phyloP scores from a whole-genome alignment of 371 early-diverging fungal species.

The Parasitella parasitica region DNA sequence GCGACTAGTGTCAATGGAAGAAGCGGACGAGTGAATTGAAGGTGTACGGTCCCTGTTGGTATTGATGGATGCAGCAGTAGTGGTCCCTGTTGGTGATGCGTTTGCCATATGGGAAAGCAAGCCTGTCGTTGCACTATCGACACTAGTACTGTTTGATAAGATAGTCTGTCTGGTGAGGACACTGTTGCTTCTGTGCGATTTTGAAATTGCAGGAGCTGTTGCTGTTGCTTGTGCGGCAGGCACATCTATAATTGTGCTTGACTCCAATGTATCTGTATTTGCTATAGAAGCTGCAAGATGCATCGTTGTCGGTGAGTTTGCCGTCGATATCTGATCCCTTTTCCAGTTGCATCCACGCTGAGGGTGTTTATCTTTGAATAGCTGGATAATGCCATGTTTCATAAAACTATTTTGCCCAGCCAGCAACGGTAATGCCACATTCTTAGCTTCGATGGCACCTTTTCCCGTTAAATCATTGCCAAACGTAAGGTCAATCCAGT shows the following conservation, averaged over 20 bases:
- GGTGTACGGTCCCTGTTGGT: slow-evolving; percentile 36
- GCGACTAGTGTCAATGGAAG: slow-evolving; percentile 43
- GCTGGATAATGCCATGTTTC: slow-evolving; percentile 77
- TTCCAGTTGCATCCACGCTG: slow-evolving; percentile 55
- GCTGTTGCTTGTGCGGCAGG: not conserved
- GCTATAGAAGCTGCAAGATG: not conserved
- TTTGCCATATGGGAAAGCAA: slow-evolving; percentile 5
- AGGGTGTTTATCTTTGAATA: slow-evolving; percentile 76
- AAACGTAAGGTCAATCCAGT: slow-evolving; percentile 87
- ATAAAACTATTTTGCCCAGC: slow-evolving; percentile 68
- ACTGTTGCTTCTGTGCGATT: slow-evolving; percentile 2
- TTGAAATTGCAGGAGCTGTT: not conserved
- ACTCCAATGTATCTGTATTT: not conserved
- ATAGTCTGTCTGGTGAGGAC: slow-evolving; percentile 16
- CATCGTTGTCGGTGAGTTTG: not conserved
- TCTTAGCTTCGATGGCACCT: slow-evolving; percentile 76
- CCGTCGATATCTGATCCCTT: not conserved
- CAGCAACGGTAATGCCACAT: slow-evolving; percentile 65
- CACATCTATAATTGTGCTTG: not conserved
- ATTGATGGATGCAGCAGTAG: not conserved
- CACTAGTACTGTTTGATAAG: slow-evolving; percentile 8
- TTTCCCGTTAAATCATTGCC: slow-evolving; percentile 76
- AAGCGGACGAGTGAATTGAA: slow-evolving; percentile 46
- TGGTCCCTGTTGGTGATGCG: not conserved
- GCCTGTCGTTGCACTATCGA: slow-evolving; percentile 7